Percentiles rank a stretch among this genome's conserved stretches.
Conservation (phyloP, 257 asterid species). For the Buddleja alternifolia region DNA sequence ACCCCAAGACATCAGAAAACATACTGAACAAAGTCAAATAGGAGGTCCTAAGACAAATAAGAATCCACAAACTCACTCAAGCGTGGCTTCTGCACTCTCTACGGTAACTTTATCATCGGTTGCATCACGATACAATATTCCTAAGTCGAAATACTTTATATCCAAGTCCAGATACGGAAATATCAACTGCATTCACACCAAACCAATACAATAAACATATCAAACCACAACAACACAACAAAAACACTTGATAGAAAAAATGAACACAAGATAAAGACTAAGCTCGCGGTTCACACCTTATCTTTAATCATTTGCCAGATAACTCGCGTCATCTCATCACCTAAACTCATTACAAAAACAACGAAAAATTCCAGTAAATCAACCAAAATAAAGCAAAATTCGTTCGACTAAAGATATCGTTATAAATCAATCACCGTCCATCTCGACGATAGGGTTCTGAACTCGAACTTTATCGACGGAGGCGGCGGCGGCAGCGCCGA, state of each 20-base stretch:
- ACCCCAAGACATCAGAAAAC: background rate
- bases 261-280: background rate
- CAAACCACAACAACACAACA: background rate
- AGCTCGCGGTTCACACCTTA: conserved; percentile 51
- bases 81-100: conserved; percentile 96
- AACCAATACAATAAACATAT: conserved; percentile 2
- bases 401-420: background rate
- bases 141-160: conserved; percentile 83
- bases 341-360: conserved; percentile 35
- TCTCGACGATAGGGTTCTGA: conserved; percentile 86
- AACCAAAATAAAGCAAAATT: background rate
- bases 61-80: conserved; percentile 55
- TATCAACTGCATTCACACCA: conserved; percentile 59
- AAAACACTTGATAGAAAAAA: background rate
- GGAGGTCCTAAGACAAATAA: background rate
- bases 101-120: conserved; percentile 79
- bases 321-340: conserved; percentile 94
- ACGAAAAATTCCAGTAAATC: background rate
- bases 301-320: conserved; percentile 88
- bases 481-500: conserved; percentile 46
- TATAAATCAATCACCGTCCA: conserved; percentile 66
- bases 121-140: conserved; percentile 85
- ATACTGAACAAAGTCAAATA: background rate
- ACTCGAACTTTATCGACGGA: conserved; percentile 63
- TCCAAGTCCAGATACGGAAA: conserved; percentile 85